Evolutionary conservation across 768 basidiomycete species (phyloP), one percentile per base, ranked within the genome.

Genomic region (Termitomyces eurrhizus): DNA sequence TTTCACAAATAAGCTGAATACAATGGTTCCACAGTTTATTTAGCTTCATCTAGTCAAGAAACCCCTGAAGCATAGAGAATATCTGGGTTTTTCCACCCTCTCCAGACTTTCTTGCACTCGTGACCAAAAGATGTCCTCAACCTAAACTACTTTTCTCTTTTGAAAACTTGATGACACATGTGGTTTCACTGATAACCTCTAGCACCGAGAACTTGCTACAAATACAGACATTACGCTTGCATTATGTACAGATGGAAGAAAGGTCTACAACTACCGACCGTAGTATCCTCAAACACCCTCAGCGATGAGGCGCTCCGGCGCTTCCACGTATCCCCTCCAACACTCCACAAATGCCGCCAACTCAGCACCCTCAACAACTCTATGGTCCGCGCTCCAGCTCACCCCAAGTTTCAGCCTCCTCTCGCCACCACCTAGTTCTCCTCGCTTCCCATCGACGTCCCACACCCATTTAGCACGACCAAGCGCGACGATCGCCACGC

Each of bases 281-380:
- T 37, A 5, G 5, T n/a, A n/a, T 32, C 33, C 52, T 44, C 62
- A 82, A n/a, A 81, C 69, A 13, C 78, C 74, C 50, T 80, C 81
- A 18, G 71, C 90, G 65, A 92, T 81, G 61, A 93, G 68, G 70
- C 88, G 78, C 70, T 80, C 83, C 3, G 93, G 93, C 2, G 74
- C 70, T 74, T 94, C 92, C 16, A 93, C 89, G 78, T 85, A 92
- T 16, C 73, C 77, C 62, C 92, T 83, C 93, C 93, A 95, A 46
- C 80, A 77, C 75, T 94, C 92, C 62, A 93, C 89, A 70, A 95
- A 93, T 64, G 90, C 92, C 56, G 90, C 92, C 62, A 95, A 70
- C 74, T 95, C 93, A 1, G 92, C 93, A 4, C 93, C 93, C 69
- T 95, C 93, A 11, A 94, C 85, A 7, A 95, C 85, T 16, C 93